Conservation (phyloP, 1,284 basidiomycete genomes). For the Inonotus hispidus region DNA sequence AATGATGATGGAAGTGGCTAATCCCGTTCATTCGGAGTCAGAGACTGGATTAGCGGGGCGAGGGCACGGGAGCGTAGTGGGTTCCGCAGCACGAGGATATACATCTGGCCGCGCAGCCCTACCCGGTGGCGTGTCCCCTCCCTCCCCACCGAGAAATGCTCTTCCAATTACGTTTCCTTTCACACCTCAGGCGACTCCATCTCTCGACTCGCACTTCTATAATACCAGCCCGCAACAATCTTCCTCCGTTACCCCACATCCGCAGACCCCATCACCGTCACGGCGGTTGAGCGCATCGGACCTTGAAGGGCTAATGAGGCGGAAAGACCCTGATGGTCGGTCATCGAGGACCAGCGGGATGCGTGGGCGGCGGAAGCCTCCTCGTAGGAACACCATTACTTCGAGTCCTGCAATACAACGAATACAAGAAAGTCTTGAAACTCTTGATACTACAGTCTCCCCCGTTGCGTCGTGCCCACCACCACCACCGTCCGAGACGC, state of each 20-base stretch:
- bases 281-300: too few relatives aligned
- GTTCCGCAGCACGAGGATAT: not conserved
- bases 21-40: not conserved
- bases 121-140: not conserved
- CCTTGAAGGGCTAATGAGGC: too few relatives aligned
- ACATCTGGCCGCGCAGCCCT: not conserved
- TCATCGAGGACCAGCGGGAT: not conserved
- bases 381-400: not conserved
- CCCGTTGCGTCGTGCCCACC: not conserved
- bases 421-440: not conserved
- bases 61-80: not conserved
- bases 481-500: not conserved
- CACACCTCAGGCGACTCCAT: not conserved
- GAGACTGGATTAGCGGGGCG: not conserved
- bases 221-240: too few relatives aligned
- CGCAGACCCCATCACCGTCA: too few relatives aligned
- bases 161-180: not conserved
- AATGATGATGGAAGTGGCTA: not conserved
- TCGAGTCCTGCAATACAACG: not conserved
- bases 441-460: not conserved
- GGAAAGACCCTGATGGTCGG: not conserved
- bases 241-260: not conserved
- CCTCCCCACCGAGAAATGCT: not conserved
- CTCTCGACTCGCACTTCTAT: not conserved
- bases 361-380: not conserved